Evolutionary conservation across 192 early-diverging fungal genomes (phyloP), one percentile per base, ranked within the genome.

Genomic region (Coemansia sp.): DNA sequence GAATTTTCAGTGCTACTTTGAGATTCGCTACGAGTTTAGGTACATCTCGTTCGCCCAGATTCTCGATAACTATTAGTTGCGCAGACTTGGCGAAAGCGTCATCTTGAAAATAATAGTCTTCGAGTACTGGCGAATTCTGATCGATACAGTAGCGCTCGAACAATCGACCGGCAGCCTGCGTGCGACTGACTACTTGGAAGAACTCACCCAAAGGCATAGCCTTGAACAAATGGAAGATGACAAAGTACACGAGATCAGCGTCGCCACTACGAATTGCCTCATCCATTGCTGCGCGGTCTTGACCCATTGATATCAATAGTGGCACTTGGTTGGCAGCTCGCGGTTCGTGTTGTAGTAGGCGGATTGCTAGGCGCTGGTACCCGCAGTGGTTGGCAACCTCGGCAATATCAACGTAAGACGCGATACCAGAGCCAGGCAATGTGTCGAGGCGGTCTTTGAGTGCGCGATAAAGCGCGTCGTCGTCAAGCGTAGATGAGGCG

Each of bases 51-150:
- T 78, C 36, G n/a, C 13, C 44, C 18, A 78, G 70, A 43, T 71
- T 90, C 70, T 46, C 75, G 13, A 39, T 86, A 9, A 69, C 81
- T n/a, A 73, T 87, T 43, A 49, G 95, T 88, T 68, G 83, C 83
- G 52, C 95, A 82, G 20, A 89, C 77, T 44, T 80, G 65, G 61
- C 92, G 86, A 86, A 75, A 1, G 83, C 75, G 31, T 99, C 98
- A 72, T 97, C 94, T 76, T 98, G 95, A 71, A 93, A 98, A 81
- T 98, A 99, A 71, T 96, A 99, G 73, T 98, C 92, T 52, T 90
- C 90, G 50, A 99, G 86, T 0, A 97, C 74, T 16, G 92, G 88
- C 24, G 86, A 75, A 44, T 92, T 90, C 69, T 92, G 90, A 34
- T 93, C 81, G 27, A 87, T 87, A 81, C 90, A 90, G 78, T 97